A percentile compares a stretch with the other conserved stretches of the same genome.
Conservation (phyloP, 2,329 filamentous ascomycete genomes). For the Penicillium capsulatum region DNA sequence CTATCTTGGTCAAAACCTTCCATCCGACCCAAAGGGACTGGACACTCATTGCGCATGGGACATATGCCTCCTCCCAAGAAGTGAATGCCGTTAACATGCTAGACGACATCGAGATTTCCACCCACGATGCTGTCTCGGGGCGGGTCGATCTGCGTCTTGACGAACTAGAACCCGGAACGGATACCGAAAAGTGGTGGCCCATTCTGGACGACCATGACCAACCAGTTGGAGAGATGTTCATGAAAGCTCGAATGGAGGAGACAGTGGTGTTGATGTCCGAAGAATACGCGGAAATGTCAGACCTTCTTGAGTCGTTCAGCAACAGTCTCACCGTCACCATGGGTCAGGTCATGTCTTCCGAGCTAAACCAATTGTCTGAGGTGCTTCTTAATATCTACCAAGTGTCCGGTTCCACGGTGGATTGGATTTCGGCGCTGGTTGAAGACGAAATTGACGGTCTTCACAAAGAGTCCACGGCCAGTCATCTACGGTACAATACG, state of each 20-base stretch:
- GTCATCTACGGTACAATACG: slow-evolving; percentile 56
- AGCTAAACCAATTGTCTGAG: slow-evolving; percentile 76
- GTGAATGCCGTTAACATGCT: slow-evolving; percentile 39
- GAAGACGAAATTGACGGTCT: slow-evolving; percentile 97
- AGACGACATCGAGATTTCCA: slow-evolving; percentile 46
- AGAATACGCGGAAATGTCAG: slow-evolving; percentile 78
- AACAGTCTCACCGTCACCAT: slow-evolving; percentile 82
- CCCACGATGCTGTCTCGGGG: slow-evolving; percentile 45
- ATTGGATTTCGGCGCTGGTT: slow-evolving; percentile 89
- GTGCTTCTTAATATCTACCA: slow-evolving; percentile 92
- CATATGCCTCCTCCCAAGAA: slow-evolving; percentile 42
- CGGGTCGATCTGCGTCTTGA: slow-evolving; percentile 77
- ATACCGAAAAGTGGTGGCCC: slow-evolving; percentile 84
- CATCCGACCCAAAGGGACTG: slow-evolving; percentile 49
- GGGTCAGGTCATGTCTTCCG: slow-evolving; percentile 69
- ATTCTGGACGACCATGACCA: slow-evolving; percentile 73
- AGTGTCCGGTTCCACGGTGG: slow-evolving; percentile 73
- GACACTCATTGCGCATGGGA: slow-evolving; percentile 45
- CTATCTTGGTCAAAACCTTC: slow-evolving; percentile 45
- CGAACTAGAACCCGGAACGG: slow-evolving; percentile 70
- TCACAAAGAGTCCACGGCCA: slow-evolving; percentile 72
- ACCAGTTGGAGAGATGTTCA: slow-evolving; percentile 74
- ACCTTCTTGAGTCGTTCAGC: slow-evolving; percentile 78
- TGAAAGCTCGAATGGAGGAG: slow-evolving; percentile 81
- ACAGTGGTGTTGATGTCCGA: slow-evolving; percentile 80